A percentile compares a stretch with the other conserved stretches of the same genome.
These are phyloP conservation scores for Lavandula angustifolia DNA, from an alignment of 257 asterid species.

Conservation along the genomic window DNA sequence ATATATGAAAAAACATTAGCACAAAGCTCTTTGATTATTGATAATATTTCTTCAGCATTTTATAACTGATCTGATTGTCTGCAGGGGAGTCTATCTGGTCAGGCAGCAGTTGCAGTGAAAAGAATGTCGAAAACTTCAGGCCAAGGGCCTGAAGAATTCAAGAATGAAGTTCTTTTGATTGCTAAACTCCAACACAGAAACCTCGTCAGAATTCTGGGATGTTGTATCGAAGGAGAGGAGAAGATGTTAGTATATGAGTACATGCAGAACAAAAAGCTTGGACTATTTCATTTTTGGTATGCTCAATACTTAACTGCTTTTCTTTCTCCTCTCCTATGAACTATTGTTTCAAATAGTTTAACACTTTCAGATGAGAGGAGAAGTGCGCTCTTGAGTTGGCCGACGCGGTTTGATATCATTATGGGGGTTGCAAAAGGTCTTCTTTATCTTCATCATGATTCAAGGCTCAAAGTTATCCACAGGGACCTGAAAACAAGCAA, in stretches of 20 bases:
- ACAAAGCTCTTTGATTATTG: not conserved
- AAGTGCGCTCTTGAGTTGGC: slow-evolving; percentile 13
- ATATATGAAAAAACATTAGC: no score
- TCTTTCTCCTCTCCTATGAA: not conserved
- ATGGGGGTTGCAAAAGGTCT: slow-evolving; percentile 27
- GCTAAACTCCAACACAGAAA: slow-evolving; percentile 22
- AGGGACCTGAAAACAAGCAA: slow-evolving; percentile 1
- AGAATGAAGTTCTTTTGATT: slow-evolving; percentile 18
- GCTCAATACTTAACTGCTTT: not conserved
- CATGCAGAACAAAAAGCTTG: slow-evolving; percentile 15
- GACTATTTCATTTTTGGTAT: slow-evolving; percentile 19
- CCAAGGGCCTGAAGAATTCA: slow-evolving; percentile 26
- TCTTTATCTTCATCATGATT: slow-evolving; percentile 7
- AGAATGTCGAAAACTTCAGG: slow-evolving; percentile 19
- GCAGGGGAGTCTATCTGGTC: not conserved
- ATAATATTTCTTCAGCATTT: not conserved
- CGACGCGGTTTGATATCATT: slow-evolving; percentile 20
- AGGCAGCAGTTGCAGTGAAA: slow-evolving; percentile 8
- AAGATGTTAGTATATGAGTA: slow-evolving; percentile 24
- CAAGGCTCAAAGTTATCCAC: not conserved
- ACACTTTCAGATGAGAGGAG: slow-evolving; percentile 16
- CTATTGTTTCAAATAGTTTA: not conserved
- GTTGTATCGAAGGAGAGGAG: slow-evolving; percentile 19
- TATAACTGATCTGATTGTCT: not conserved
- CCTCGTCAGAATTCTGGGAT: slow-evolving; percentile 22